Evolutionary conservation across 2,329 filamentous ascomycete genomes (phyloP), one percentile per base, ranked within the genome.

Genomic region (Coniochaeta prunicola): DNA sequence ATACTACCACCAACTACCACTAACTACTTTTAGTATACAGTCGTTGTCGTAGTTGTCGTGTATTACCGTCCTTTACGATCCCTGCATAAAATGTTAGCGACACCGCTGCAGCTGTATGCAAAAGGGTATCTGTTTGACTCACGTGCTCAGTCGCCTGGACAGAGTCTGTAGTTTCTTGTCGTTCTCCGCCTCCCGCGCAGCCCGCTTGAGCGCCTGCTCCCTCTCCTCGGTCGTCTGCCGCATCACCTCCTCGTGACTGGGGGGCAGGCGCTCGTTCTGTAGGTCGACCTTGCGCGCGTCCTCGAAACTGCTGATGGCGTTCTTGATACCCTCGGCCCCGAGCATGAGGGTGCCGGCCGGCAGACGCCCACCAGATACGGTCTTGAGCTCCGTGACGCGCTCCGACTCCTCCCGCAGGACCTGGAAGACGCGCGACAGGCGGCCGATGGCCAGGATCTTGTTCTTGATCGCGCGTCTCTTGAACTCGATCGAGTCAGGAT

Each of bases 391-490:
- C 40, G 93, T 97, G 59, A 99, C 92, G 67, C 89, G 86, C 79
- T 99, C 94, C 1, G 92, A 96, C 76, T 99, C 94, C 76, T 99
- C 94, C 69, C 94, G 91, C 67, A 99, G 77, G 56, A 99, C 94
- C 73, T 99, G 94, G 87, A 99, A 99, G 61, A 99, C 94, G 67
- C 94, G 90, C 38, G 94, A 97, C 64, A 99, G 82, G 66, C 94
- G 91, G 31, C 94, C 94, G 69, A 99, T 99, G 61, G 94, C 94
- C 67, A 99, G 79, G 70, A 99, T 97, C 81, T 99, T 99, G 86
- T 99, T 99, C 83, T 97, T 97, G 83, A 99, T 96, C 3, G 92
- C 92, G 53, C 92, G 88, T 69, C 94, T 85, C 82, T 97, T 97
- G 80, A 89, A 93, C 72, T 99, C 94, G 67, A 88, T 91, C 57